Base-by-base conservation (phyloP, 2,329 filamentous ascomycete species). In the Neurospora sp. region DNA sequence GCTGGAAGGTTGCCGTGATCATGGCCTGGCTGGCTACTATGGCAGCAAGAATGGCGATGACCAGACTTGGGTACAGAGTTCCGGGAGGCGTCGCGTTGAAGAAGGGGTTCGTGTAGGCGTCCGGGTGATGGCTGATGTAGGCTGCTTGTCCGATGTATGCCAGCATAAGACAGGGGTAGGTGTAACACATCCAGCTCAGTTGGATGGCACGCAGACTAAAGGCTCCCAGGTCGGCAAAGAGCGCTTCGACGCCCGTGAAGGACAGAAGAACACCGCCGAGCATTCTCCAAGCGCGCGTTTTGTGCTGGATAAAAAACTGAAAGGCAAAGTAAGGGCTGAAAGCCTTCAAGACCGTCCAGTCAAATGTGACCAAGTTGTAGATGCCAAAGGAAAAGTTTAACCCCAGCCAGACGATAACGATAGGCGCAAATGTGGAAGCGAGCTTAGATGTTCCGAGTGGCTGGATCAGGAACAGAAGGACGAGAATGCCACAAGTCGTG, bases 11-110 rank as follows among this genome's bases (percentile, higher is more conserved):
- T 8, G 87, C 89, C 0, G 91, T 93, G 68, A 93, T 93, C 80
- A 93, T 90, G 10, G 91, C 91, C 73, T 94, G 91, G 4, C 89
- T 91, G 0, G 91, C 91, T 11, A 94, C 91, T 74, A 93, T 87
- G 36, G 90, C 90, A 4, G 90, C 90, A 3, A 91, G 80, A 9
- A 93, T 84, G 0, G 91, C 90, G 67, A 93, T 80, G 3, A 93
- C 83, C 38, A 94, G 80, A 69, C 73, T 75, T 11, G 89, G 89
- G 75, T 90, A 91, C 28, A 93, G 82, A 76, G 86, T 89, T 3
- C 90, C 90, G 0, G 87, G 86, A 0, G 91, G 90, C 0, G 89
- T 87, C 0, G 87, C 85, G 73, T 90, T 87, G 80, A 91, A 94
- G 76, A 94, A 93, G 0, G 92, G 91, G 74, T 93, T 93, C 0